Percentiles rank a stretch among this genome's conserved stretches.
Conservation (phyloP, 2,329 filamentous ascomycete genomes). For the Dichotomopilus funicola region DNA sequence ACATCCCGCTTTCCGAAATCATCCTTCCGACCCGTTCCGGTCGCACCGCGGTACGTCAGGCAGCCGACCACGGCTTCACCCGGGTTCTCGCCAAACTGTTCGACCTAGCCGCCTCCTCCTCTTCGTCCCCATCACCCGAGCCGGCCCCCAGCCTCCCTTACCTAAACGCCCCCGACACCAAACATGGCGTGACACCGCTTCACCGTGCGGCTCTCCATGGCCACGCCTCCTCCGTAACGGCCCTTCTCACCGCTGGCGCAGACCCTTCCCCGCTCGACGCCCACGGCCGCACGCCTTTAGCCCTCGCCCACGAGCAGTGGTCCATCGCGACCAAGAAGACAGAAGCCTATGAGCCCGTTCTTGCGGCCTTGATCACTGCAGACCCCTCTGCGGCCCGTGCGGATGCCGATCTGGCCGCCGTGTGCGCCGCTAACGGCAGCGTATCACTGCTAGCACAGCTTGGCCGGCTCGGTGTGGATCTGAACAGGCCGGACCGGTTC, state of each 20-base stretch:
- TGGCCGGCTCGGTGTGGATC: slow-evolving; percentile 7
- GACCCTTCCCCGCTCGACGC: slow-evolving; percentile 9
- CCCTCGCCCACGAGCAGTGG: slow-evolving; percentile 19
- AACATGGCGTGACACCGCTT: slow-evolving; percentile 16
- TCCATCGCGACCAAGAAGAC: slow-evolving; percentile 2
- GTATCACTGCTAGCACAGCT: slow-evolving; percentile 14
- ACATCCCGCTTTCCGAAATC: slow-evolving; percentile 16
- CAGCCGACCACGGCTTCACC: slow-evolving; percentile 15
- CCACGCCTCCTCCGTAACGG: slow-evolving; percentile 9
- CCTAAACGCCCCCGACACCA: slow-evolving; percentile 15
- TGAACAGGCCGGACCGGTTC: slow-evolving; percentile 17
- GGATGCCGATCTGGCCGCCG: slow-evolving; percentile 15
- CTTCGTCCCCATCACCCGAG: neutral
- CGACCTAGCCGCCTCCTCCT: neutral
- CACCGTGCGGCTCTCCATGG: slow-evolving; percentile 19
- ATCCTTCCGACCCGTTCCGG: slow-evolving; percentile 9
- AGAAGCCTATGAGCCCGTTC: slow-evolving; percentile 9
- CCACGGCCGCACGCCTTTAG: slow-evolving; percentile 8
- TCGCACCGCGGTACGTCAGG: slow-evolving; percentile 18
- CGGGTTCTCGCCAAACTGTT: slow-evolving; percentile 12
- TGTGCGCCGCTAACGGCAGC: slow-evolving; percentile 19
- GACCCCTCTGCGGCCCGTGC: slow-evolving; percentile 1
- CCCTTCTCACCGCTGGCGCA: slow-evolving; percentile 12
- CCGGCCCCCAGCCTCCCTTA: slow-evolving; percentile 2
- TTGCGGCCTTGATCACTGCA: slow-evolving; percentile 11